A percentile compares a stretch with the other conserved stretches of the same genome.
These are phyloP conservation scores for Aspergillus alliaceus DNA, from an alignment of 2,329 filamentous ascomycete species.

Conservation along the genomic window DNA sequence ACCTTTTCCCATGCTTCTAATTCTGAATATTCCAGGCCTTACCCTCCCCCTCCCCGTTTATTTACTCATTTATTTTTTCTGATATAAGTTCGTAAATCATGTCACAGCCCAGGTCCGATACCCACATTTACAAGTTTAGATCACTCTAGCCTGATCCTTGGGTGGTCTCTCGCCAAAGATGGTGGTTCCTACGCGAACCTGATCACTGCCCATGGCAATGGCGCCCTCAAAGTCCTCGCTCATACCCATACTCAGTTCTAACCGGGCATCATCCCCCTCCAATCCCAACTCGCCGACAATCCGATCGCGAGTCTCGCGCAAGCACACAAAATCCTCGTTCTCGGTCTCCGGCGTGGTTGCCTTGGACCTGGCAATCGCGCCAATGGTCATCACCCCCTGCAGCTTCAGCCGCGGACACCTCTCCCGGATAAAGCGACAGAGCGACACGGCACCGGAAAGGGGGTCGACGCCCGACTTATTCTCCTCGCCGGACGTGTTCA, in stretches of 20 bases:
- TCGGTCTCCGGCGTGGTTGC: conserved; percentile 72
- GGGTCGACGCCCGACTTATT: conserved; percentile 81
- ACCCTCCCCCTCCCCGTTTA: too few species aligned
- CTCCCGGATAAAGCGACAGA: conserved; percentile 70
- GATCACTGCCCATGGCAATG: conserved; percentile 76
- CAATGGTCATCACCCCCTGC: conserved; percentile 93
- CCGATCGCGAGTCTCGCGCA: conserved; percentile 69
- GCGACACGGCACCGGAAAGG: conserved; percentile 52
- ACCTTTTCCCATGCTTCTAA: neutral
- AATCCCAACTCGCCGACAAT: conserved; percentile 64
- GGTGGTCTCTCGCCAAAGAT: conserved; percentile 85
- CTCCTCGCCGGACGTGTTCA: conserved; percentile 90
- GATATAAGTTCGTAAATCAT: conserved; percentile 13
- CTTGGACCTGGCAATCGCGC: conserved; percentile 82
- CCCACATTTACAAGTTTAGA: conserved; percentile 22
- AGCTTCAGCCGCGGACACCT: conserved; percentile 73
- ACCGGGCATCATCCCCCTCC: conserved; percentile 45
- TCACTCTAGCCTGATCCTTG: conserved; percentile 75
- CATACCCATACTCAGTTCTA: conserved; percentile 99
- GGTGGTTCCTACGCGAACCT: conserved; percentile 89
- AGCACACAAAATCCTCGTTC: conserved; percentile 81
- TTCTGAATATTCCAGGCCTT: neutral
- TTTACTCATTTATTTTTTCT: too few species aligned
- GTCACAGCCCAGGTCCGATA: neutral
- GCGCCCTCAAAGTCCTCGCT: conserved; percentile 93